Conservation (phyloP, 768 basidiomycete genomes). For the Hortiboletus flavorubellus region DNA sequence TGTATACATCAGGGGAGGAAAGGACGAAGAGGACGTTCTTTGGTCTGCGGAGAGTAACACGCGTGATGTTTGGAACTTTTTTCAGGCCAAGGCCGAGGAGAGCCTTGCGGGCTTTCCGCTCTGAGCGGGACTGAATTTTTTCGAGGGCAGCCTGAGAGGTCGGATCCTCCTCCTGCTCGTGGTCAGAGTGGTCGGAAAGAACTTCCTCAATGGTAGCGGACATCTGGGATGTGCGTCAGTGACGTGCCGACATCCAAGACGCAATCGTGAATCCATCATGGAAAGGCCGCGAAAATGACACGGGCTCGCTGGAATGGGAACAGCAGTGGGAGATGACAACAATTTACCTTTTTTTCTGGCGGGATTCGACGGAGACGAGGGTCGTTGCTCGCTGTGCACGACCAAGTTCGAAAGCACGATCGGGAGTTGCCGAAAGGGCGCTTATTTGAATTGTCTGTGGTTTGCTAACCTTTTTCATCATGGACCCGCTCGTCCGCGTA, state of each 20-base stretch:
- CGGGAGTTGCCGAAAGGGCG: conserved; percentile 29
- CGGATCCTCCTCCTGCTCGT: conserved; percentile 76
- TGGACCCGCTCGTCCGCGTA: conserved; percentile 28
- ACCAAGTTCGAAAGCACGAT: conserved; percentile 13
- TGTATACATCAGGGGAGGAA: conserved; percentile 94
- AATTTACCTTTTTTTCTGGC: conserved; percentile 23
- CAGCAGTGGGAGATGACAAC: background rate
- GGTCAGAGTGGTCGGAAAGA: conserved; percentile 73
- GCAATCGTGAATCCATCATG: conserved; percentile 29
- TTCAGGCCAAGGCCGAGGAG: conserved; percentile 89
- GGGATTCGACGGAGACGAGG: conserved; percentile 11
- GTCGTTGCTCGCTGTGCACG: conserved; percentile 34
- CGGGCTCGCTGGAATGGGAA: background rate
- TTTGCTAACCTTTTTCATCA: background rate
- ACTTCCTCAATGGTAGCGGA: conserved; percentile 79
- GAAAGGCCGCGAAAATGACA: background rate
- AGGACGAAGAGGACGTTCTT: conserved; percentile 97
- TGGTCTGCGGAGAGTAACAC: conserved; percentile 91
- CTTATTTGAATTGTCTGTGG: background rate
- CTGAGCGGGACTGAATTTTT: conserved; percentile 91
- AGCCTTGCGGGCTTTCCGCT: conserved; percentile 94
- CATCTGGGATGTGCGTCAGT: conserved; percentile 47
- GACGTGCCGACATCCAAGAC: conserved; percentile 29
- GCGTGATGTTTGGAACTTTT: conserved; percentile 87
- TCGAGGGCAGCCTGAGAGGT: conserved; percentile 82